phyloP scores from a whole-genome alignment of 306 rosid genomes.

The Acacia crassicarpa region DNA sequence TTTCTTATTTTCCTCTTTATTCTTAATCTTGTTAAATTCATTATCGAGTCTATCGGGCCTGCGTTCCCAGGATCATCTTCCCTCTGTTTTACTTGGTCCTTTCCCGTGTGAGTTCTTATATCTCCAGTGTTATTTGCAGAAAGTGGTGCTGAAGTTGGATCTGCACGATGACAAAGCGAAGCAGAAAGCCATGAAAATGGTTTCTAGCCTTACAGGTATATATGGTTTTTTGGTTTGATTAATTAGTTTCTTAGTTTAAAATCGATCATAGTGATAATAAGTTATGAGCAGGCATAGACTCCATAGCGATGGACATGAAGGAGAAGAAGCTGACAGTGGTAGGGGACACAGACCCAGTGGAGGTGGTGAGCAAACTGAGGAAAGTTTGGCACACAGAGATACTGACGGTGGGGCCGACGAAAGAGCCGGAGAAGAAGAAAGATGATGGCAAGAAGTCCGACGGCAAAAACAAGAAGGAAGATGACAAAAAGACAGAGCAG shows the following conservation, averaged over 20 bases:
- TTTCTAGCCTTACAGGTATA: slow-evolving; percentile 48
- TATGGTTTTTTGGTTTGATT: too few species aligned
- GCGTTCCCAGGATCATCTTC: too few species aligned
- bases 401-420: slow-evolving; percentile 64
- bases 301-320: slow-evolving; percentile 66
- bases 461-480: slow-evolving; percentile 32
- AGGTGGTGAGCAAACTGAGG: slow-evolving; percentile 45
- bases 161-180: slow-evolving; percentile 60
- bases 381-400: slow-evolving; percentile 53
- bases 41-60: neutral
- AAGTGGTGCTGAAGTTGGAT: slow-evolving; percentile 58
- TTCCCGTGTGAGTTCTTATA: neutral
- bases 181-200: slow-evolving; percentile 60
- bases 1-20: neutral
- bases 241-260: too few species aligned
- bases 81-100: neutral
- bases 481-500: slow-evolving; percentile 36
- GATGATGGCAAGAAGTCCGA: slow-evolving; percentile 40
- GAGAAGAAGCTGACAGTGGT: slow-evolving; percentile 58
- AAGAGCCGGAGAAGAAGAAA: slow-evolving; percentile 57
- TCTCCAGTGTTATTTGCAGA: slow-evolving; percentile 33
- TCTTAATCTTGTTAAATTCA: too few species aligned
- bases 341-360: slow-evolving; percentile 57
- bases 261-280: neutral
- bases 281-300: slow-evolving; percentile 52